phyloP scores from a whole-genome alignment of 2,329 filamentous ascomycete genomes.

The Colletotrichum incanum region DNA sequence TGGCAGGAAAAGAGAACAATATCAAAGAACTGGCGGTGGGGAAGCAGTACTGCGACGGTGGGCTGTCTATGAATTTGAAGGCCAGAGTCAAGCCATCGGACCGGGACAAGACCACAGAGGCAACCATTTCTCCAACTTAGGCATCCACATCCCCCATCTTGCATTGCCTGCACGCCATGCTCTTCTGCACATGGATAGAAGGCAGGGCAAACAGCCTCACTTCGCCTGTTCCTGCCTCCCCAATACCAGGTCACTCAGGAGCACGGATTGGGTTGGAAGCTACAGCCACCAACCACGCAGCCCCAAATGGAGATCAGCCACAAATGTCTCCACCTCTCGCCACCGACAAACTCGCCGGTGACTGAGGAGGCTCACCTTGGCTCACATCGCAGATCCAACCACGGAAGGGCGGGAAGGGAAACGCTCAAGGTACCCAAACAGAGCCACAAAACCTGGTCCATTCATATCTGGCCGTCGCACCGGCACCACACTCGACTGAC shows the following conservation, averaged over 20 bases:
- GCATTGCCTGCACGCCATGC: background rate
- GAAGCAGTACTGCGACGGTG: background rate
- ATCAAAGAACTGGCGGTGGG: background rate
- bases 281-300: background rate
- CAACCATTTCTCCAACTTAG: constrained; percentile 5
- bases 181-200: background rate
- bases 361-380: background rate
- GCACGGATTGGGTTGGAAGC: background rate
- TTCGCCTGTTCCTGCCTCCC: background rate
- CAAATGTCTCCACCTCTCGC: background rate
- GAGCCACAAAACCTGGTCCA: background rate
- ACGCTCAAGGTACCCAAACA: background rate
- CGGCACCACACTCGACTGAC: constrained; percentile 8
- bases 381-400: background rate
- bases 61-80: constrained; percentile 6
- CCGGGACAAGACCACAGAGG: background rate
- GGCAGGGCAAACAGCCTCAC: background rate
- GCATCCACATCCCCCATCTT: constrained; percentile 14
- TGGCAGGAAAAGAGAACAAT: background rate
- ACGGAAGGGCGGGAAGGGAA: background rate
- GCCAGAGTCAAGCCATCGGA: background rate
- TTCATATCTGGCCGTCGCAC: background rate
- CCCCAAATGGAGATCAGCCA: background rate
- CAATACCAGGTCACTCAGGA: background rate
- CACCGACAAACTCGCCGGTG: background rate